Conservation (phyloP, 1,139 yeast species). For the Schwanniomyces etchellsii region DNA sequence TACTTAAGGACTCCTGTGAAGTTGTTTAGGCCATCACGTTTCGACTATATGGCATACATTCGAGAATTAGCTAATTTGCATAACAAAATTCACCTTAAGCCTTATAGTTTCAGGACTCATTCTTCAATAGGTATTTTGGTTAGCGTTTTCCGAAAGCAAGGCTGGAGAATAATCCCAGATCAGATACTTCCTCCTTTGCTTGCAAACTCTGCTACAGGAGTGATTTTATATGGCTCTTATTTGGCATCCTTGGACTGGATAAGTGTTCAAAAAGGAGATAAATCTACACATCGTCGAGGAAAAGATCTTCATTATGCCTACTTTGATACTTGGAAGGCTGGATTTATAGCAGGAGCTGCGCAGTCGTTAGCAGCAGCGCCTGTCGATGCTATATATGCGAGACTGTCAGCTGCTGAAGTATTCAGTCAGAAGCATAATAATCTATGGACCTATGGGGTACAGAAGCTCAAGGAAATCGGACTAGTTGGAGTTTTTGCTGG, state of each 20-base stretch:
- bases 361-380: slow-evolving; percentile 96
- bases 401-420: slow-evolving; percentile 73
- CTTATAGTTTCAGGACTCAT: slow-evolving; percentile 68
- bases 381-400: slow-evolving; percentile 80
- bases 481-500: slow-evolving; percentile 88
- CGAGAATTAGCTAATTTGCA: slow-evolving; percentile 46
- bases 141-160: slow-evolving; percentile 67
- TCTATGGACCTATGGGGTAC: slow-evolving; percentile 70
- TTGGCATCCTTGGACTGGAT: slow-evolving; percentile 43
- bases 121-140: slow-evolving; percentile 70
- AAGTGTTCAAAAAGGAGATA: slow-evolving; percentile 8
- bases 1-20: slow-evolving; percentile 82
- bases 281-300: slow-evolving; percentile 4
- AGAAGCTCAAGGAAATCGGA: slow-evolving; percentile 70
- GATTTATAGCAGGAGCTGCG: slow-evolving; percentile 77
- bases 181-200: slow-evolving; percentile 80
- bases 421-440: slow-evolving; percentile 64
- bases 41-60: slow-evolving; percentile 73
- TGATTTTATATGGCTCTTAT: slow-evolving; percentile 79
- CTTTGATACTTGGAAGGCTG: slow-evolving; percentile 68
- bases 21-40: slow-evolving; percentile 82
- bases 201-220: slow-evolving; percentile 84
- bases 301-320: slow-evolving; percentile 21
- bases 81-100: slow-evolving; percentile 46
- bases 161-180: slow-evolving; percentile 85